These are phyloP conservation scores for Citrus medica DNA, from an alignment of 345 rosid species.

Conservation along the genomic window DNA sequence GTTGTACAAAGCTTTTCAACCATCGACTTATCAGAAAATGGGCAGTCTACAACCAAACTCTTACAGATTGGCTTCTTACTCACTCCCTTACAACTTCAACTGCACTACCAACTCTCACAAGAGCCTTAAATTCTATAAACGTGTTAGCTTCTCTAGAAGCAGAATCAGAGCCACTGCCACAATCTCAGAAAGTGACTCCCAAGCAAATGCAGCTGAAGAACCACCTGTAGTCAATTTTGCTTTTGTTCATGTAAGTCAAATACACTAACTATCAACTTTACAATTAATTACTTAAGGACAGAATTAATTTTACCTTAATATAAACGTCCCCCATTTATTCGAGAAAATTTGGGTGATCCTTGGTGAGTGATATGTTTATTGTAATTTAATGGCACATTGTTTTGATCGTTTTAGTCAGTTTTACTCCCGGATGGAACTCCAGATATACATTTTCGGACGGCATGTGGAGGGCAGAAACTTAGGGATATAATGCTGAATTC, in stretches of 20 bases:
- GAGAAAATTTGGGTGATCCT: background rate
- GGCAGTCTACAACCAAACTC: constrained; percentile 54
- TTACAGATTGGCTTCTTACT: constrained; percentile 42
- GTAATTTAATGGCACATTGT: background rate
- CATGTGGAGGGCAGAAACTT: constrained; percentile 84
- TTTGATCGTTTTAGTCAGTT: constrained; percentile 52
- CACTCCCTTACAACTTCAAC: constrained; percentile 16
- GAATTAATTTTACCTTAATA: background rate
- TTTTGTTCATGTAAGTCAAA: constrained; percentile 72
- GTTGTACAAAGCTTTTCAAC: background rate
- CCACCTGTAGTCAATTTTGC: constrained; percentile 68
- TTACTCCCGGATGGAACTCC: constrained; percentile 89
- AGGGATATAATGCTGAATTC: constrained; percentile 83
- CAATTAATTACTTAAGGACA: background rate
- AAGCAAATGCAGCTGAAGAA: constrained; percentile 31
- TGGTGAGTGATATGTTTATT: background rate
- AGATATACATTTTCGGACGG: constrained; percentile 68
- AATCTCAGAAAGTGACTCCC: constrained; percentile 35
- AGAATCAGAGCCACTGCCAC: constrained; percentile 51
- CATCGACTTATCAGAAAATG: constrained; percentile 34
- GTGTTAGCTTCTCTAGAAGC: constrained; percentile 12
- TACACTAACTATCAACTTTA: background rate
- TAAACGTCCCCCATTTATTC: background rate
- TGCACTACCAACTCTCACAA: constrained; percentile 16
- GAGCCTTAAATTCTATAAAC: constrained; percentile 23